These are phyloP conservation scores for Larix kaempferi DNA, from an alignment of 75 land plant genomes.

Conservation along the genomic window DNA sequence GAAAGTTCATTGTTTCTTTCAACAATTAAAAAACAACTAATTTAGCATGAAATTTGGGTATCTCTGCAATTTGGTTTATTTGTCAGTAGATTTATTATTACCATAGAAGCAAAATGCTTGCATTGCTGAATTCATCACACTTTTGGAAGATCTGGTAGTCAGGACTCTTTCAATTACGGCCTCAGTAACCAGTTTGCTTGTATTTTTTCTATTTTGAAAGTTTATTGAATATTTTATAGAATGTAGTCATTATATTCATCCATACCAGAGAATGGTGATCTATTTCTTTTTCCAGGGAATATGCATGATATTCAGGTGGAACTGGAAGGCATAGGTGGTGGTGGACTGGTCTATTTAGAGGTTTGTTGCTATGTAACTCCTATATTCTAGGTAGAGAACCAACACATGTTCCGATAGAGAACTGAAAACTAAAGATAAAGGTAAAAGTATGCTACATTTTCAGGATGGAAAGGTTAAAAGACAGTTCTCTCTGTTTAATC, in stretches of 20 bases:
- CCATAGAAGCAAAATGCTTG: not conserved
- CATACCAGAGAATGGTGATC: not conserved
- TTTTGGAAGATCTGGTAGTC: too few relatives aligned
- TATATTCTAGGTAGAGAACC: not conserved
- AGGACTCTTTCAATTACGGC: too few relatives aligned
- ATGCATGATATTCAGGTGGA: slow-evolving; percentile 69
- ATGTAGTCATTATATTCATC: not conserved
- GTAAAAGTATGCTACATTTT: not conserved
- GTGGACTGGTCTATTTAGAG: slow-evolving; percentile 79
- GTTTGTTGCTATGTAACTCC: slow-evolving; percentile 27
- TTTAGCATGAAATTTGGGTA: not conserved
- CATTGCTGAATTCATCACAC: not conserved
- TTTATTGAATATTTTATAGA: not conserved
- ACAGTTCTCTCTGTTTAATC: not conserved
- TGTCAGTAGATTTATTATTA: not conserved
- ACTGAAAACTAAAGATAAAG: not conserved
- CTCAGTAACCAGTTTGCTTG: not conserved
- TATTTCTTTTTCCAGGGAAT: slow-evolving; percentile 48
- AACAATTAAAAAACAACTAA: not conserved
- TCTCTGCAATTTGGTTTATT: not conserved
- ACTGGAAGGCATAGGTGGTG: slow-evolving; percentile 90
- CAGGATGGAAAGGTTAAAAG: not conserved
- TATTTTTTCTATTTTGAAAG: not conserved
- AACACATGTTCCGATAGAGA: not conserved
- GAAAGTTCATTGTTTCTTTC: not conserved